phyloP scores from a whole-genome alignment of 1,284 basidiomycete genomes.

The Cryptococcus maquisensis region DNA sequence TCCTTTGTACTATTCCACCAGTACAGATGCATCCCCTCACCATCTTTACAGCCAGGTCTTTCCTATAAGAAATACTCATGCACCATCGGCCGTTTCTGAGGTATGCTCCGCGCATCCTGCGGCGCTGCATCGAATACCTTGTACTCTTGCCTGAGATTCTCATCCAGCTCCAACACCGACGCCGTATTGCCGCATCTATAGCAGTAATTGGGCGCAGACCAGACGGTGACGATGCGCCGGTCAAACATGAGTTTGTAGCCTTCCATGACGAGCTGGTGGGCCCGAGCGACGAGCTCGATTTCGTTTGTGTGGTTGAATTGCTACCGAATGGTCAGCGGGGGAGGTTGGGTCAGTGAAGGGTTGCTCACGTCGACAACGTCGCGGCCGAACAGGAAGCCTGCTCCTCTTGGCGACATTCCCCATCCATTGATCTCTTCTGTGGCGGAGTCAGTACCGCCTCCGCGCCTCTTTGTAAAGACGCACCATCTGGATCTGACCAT shows the following conservation, averaged over 20 bases:
- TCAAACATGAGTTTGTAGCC: slow-evolving; percentile 97
- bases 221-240: slow-evolving; percentile 90
- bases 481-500: slow-evolving; percentile 98
- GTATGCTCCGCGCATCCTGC: slow-evolving; percentile 79
- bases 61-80: slow-evolving; percentile 45
- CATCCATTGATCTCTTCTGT: slow-evolving; percentile 76
- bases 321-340: slow-evolving; percentile 7
- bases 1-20: too few species aligned
- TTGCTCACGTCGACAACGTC: slow-evolving; percentile 69
- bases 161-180: slow-evolving; percentile 85
- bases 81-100: slow-evolving; percentile 70
- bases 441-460: background rate
- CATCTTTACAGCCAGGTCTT: too few species aligned
- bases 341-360: background rate
- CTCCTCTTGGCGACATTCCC: slow-evolving; percentile 95
- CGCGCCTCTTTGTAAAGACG: slow-evolving; percentile 12
- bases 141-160: slow-evolving; percentile 83
- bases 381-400: slow-evolving; percentile 90
- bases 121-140: slow-evolving; percentile 59
- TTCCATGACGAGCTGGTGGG: slow-evolving; percentile 98
- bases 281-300: slow-evolving; percentile 91
- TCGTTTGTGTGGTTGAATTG: slow-evolving; percentile 85
- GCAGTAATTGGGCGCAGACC: slow-evolving; percentile 98
- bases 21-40: too few species aligned
- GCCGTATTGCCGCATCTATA: slow-evolving; percentile 92